phyloP scores from a whole-genome alignment of 1,284 basidiomycete genomes.

The Puccinia horiana region DNA sequence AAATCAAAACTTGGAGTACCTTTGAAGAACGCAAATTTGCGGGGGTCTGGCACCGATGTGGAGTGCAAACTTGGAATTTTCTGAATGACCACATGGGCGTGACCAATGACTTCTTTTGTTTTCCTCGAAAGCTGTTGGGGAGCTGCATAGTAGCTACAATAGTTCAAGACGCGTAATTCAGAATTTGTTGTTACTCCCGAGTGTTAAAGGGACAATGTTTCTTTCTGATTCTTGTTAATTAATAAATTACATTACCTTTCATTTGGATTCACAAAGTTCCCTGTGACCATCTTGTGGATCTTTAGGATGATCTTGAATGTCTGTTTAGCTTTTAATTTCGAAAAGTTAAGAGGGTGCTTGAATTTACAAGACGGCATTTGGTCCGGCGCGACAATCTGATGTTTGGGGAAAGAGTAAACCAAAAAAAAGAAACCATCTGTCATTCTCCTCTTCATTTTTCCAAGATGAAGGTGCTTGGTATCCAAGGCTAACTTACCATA shows the following conservation, averaged over 20 bases:
- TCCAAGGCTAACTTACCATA: conserved; percentile 27
- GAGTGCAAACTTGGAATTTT: conserved; percentile 17
- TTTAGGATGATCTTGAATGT: conserved; percentile 24
- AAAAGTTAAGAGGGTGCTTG: conserved; percentile 37
- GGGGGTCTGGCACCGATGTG: conserved; percentile 16
- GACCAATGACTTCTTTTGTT: conserved; percentile 41
- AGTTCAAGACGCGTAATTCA: no score
- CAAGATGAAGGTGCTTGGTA: no score
- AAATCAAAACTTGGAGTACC: background rate
- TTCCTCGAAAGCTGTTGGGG: conserved; percentile 19
- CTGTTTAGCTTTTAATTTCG: conserved; percentile 26
- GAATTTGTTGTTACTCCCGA: background rate
- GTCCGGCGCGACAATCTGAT: conserved; percentile 30
- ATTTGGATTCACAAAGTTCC: conserved; percentile 28
- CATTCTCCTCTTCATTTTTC: background rate
- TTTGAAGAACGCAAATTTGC: conserved; percentile 40
- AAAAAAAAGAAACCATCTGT: background rate
- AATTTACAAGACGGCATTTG: conserved; percentile 41
- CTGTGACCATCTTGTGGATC: conserved; percentile 42
- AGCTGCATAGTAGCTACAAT: conserved; percentile 40
- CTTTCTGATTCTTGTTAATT: background rate
- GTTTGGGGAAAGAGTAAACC: background rate
- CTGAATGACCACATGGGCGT: conserved; percentile 40
- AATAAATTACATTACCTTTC: background rate
- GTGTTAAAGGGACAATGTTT: background rate